These are phyloP conservation scores for Barnettozyma sp. DNA, from an alignment of 805 yeast species.

Conservation along the genomic window DNA sequence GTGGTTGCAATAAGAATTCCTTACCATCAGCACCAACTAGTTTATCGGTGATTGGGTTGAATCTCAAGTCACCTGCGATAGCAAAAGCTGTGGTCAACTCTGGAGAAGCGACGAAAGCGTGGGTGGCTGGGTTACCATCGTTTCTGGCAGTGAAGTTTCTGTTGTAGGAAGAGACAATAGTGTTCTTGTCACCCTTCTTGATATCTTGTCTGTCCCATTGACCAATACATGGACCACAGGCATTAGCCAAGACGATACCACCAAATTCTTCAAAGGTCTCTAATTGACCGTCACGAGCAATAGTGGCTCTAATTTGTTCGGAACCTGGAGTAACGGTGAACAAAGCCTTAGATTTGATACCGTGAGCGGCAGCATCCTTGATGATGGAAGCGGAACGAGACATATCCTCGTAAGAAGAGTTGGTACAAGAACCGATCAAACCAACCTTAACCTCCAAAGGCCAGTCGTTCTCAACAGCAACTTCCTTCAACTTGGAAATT, in stretches of 20 bases:
- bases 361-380: constrained; percentile 83
- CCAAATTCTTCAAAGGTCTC: constrained; percentile 86
- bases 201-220: constrained; percentile 97
- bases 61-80: constrained; percentile 91
- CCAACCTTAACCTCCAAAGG: constrained; percentile 91
- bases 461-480: constrained; percentile 83
- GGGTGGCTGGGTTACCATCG: constrained; percentile 96
- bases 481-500: constrained; percentile 76
- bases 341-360: constrained; percentile 84
- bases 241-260: constrained; percentile 92
- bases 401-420: constrained; percentile 98
- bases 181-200: constrained; percentile 91
- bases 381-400: constrained; percentile 91
- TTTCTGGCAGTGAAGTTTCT: constrained; percentile 97
- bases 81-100: constrained; percentile 94
- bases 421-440: constrained; percentile 96
- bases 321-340: constrained; percentile 97
- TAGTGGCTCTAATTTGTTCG: constrained; percentile 97
- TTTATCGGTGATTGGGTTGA: constrained; percentile 91
- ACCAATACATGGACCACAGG: constrained; percentile 99
- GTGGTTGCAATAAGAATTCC: constrained; percentile 82
- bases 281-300: constrained; percentile 92
- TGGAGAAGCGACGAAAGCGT: constrained; percentile 96
- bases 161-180: constrained; percentile 95
- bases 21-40: constrained; percentile 84